phyloP scores from a whole-genome alignment of 1,139 yeast species.

The Barnettozyma hawaiiensis region DNA sequence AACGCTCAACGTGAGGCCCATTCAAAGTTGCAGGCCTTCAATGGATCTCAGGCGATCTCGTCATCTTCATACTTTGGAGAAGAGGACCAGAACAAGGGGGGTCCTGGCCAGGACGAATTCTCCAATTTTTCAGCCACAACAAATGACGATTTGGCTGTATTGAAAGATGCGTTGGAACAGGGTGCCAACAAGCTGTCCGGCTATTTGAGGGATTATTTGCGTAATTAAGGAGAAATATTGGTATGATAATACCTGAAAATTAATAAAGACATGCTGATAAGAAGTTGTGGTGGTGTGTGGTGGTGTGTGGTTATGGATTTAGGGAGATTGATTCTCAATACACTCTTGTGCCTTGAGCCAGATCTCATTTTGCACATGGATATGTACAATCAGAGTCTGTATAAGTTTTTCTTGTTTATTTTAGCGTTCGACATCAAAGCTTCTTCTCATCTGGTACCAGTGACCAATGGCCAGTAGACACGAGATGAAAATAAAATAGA shows the following conservation, averaged over 20 bases:
- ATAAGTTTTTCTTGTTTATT: too few species aligned
- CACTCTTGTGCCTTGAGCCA: too few species aligned
- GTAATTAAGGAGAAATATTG: conserved; percentile 28
- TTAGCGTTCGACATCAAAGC: too few species aligned
- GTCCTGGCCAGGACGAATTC: conserved; percentile 26
- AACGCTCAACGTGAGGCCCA: conserved; percentile 74
- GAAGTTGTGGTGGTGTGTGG: too few species aligned
- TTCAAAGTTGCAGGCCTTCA: conserved; percentile 68
- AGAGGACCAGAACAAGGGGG: conserved; percentile 35
- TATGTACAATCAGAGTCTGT: too few species aligned
- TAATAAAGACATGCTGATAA: too few species aligned
- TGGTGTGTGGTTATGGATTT: too few species aligned
- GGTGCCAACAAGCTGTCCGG: conserved; percentile 88
- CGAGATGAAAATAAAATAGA: too few species aligned
- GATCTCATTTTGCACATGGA: too few species aligned
- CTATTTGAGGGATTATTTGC: conserved; percentile 47
- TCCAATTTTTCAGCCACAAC: conserved; percentile 2
- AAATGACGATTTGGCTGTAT: conserved; percentile 61
- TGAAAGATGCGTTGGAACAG: conserved; percentile 90
- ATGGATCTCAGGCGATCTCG: conserved; percentile 86
- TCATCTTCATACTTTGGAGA: conserved; percentile 92
- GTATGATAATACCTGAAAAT: not conserved
- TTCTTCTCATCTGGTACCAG: too few species aligned
- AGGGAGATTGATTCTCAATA: too few species aligned
- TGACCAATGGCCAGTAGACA: too few species aligned